phyloP scores from a whole-genome alignment of 345 rosid genomes.

The Arabidopsis arenosa region DNA sequence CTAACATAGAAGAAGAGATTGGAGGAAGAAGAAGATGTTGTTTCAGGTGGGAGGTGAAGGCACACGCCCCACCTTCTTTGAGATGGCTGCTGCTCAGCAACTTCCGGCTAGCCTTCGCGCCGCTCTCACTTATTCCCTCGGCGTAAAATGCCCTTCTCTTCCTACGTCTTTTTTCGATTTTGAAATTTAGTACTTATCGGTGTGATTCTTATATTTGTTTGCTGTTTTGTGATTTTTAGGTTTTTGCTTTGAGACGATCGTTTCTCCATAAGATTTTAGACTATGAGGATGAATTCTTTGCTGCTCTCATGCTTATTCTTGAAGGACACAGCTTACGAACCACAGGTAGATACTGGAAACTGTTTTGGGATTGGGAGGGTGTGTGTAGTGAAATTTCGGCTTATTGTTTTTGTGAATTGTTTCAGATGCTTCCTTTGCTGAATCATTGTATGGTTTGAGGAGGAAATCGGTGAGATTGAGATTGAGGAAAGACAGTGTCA shows the following conservation, averaged over 20 bases:
- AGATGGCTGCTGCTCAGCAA: constrained; percentile 99
- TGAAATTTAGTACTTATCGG: not conserved
- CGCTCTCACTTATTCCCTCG: constrained; percentile 92
- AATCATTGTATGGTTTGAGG: constrained; percentile 93
- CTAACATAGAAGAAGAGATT: constrained; percentile 11
- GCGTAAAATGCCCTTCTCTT: constrained; percentile 53
- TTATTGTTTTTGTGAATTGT: constrained; percentile 9
- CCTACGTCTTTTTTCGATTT: not conserved
- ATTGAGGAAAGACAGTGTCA: constrained; percentile 54
- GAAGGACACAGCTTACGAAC: constrained; percentile 94
- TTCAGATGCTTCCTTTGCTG: constrained; percentile 97
- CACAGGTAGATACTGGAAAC: constrained; percentile 60
- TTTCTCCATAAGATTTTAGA: constrained; percentile 87
- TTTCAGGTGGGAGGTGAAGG: constrained; percentile 99
- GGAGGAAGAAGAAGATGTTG: constrained; percentile 64
- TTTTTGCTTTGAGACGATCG: constrained; percentile 90
- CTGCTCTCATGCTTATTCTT: constrained; percentile 83
- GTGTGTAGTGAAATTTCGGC: constrained; percentile 7
- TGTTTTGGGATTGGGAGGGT: not conserved
- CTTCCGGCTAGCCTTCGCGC: constrained; percentile 98
- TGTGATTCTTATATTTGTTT: not conserved
- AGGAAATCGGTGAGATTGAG: constrained; percentile 77
- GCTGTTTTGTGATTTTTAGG: constrained; percentile 51
- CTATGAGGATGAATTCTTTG: constrained; percentile 94
- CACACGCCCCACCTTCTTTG: constrained; percentile 97